Evolutionary conservation across 2,329 filamentous ascomycete genomes (phyloP), one percentile per base, ranked within the genome.

Genomic region (Stagonosporopsis tanaceti): DNA sequence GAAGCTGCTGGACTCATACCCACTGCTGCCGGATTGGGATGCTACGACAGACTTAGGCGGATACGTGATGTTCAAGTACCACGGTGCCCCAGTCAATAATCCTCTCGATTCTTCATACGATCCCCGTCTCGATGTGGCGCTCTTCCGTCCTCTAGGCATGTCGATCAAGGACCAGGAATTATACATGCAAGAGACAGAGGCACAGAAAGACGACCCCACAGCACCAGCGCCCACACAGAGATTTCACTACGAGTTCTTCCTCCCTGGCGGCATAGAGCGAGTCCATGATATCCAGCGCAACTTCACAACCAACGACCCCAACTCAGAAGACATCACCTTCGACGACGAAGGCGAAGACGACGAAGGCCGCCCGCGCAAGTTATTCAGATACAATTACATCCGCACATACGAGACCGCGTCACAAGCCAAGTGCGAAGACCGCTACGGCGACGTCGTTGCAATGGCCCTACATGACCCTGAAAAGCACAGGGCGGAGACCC

Each of bases 21-120:
- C 86, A 15, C 67, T 89, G 11, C 75, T 88, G 6, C 86, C 87
- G 7, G 86, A 89, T 65, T 79, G 87, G 35, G 82, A 85, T 32
- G 85, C 85, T 11, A 80, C 85, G 52, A 84, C 86, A 4, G 83
- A 87, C 60, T 81, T 81, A 7, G 85, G 84, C 64, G 81, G 80
- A 35, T 88, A 84, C 73, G 81, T 87, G 65, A 78, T 87, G 51
- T 80, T 85, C 73, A 88, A 88, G 56, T 88, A 88, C 72, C 79
- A 82, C 57, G 83, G 84, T 46, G 83, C 86, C n/a, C 86, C 86
- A 1, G 74, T 85, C 37, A 76, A 80, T 47, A 76, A 77, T 25
- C 69, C 77, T 3, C 72, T 79, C 41, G 75, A 77, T 14, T 65
- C 75, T 8, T 77, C 79, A 17, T 84, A 87, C 57, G 86, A 89